A percentile compares a stretch with the other conserved stretches of the same genome.
These are phyloP conservation scores for Mitosporidium daphniae DNA, from an alignment of 371 early-diverging fungal species.

Conservation along the genomic window DNA sequence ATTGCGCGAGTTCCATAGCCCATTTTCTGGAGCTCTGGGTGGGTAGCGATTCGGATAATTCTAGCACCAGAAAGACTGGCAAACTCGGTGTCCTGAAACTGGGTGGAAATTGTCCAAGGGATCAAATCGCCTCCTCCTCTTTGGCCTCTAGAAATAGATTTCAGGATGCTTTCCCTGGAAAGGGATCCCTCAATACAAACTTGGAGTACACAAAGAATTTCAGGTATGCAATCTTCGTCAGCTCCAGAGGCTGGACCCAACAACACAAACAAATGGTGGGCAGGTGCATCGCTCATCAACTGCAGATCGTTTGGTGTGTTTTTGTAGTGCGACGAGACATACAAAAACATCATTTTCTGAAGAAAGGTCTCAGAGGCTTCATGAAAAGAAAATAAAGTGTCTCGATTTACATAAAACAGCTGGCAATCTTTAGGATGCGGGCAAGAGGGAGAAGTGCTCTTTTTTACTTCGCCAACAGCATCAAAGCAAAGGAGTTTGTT, in stretches of 20 bases:
- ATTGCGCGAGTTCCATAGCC: conserved; percentile 74
- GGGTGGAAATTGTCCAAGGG: conserved; percentile 74
- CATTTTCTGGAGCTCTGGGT: conserved; percentile 82
- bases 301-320: conserved; percentile 96
- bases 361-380: conserved; percentile 73
- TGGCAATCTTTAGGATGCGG: conserved; percentile 74
- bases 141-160: conserved; percentile 39
- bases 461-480: conserved; percentile 21
- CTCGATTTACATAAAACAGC: conserved; percentile 69
- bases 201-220: conserved; percentile 55
- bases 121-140: conserved; percentile 79
- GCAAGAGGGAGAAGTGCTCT: conserved; percentile 18
- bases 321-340: conserved; percentile 93
- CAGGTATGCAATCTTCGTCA: conserved; percentile 26
- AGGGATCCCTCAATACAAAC: conserved; percentile 74
- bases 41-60: conserved; percentile 96
- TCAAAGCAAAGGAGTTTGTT: conserved; percentile 69
- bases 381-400: conserved; percentile 71
- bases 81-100: conserved; percentile 79
- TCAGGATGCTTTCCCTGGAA: conserved; percentile 34
- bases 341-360: conserved; percentile 75
- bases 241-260: conserved; percentile 33
- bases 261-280: conserved; percentile 80
- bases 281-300: conserved; percentile 84
- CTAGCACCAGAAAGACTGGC: conserved; percentile 66